Base-by-base conservation (phyloP, 2,329 filamentous ascomycete species). In the Byssothecium circinans region DNA sequence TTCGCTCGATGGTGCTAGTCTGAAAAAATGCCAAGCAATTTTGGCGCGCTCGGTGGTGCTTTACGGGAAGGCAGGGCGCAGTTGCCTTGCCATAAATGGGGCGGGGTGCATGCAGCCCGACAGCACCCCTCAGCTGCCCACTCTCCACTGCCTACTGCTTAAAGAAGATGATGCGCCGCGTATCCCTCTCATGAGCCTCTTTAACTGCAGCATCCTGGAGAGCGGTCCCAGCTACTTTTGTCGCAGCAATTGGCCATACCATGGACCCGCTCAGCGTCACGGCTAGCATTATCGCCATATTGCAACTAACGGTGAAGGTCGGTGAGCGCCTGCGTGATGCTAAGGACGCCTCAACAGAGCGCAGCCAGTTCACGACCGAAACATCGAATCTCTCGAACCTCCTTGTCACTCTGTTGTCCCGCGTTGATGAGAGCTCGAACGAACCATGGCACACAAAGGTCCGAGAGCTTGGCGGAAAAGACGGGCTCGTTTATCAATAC, bases 301-400 rank as follows among this genome's bases (percentile, higher is more conserved):
- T 47, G 3, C 50, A 53, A 22, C 47, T 53, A 3, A 22, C 50
- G 19, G 29, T 14, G 10, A 59, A 49, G 30, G 27, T 56, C 4
- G 41, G 48, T 23, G 36, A 39, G 12, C 59, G 57, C 40, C 40
- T 62, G 18, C 52, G 58, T 23, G 49, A 57, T 35, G 50, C 61
- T 7, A 62, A 56, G 40, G 43, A 58, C 44, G 59, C 61, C 3
- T 39, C 57, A 17, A 57, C 46, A 43, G 59, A 64, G 18, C 53
- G 56, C 19, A 47, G 22, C n/a, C n/a, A n/a, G n/a, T n/a, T n/a
- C n/a, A n/a, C n/a, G n/a, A n/a, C n/a, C n/a, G n/a, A n/a, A n/a
- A n/a, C n/a, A n/a, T n/a, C n/a, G n/a, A n/a, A n/a, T n/a, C n/a
- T n/a, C n/a, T n/a, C n/a, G n/a, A n/a, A n/a, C n/a, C n/a, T n/a